Conservation (phyloP, 192 early-diverging fungal species). For the Bifiguratus adelaidae region DNA sequence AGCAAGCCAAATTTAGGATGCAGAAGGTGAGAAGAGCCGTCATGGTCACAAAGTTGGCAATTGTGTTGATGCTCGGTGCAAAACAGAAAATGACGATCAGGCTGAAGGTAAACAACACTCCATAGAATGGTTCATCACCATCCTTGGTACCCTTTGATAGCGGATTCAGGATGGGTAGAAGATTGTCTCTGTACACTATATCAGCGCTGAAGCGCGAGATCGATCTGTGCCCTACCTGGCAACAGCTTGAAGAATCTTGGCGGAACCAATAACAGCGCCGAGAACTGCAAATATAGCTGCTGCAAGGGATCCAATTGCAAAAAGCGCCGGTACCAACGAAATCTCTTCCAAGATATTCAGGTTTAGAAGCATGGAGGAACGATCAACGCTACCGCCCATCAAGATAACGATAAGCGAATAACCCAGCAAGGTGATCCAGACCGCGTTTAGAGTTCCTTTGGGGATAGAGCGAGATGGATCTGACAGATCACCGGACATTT, state of each 20-base stretch:
- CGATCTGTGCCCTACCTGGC: too few relatives aligned
- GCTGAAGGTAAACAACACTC: slow-evolving; percentile 26
- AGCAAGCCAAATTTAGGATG: slow-evolving; percentile 54
- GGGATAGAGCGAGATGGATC: slow-evolving; percentile 60
- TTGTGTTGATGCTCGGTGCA: slow-evolving; percentile 48
- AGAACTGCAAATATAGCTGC: slow-evolving; percentile 51
- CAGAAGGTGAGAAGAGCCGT: slow-evolving; percentile 51
- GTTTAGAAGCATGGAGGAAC: slow-evolving; percentile 43
- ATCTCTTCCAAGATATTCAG: slow-evolving; percentile 57
- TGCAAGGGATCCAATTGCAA: slow-evolving; percentile 44
- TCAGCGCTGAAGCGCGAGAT: too few relatives aligned
- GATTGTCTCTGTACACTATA: slow-evolving; percentile 50
- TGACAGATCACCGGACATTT: slow-evolving; percentile 57
- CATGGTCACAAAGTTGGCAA: slow-evolving; percentile 56
- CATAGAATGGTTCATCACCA: slow-evolving; percentile 24
- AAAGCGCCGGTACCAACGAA: slow-evolving; percentile 35
- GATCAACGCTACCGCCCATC: slow-evolving; percentile 46
- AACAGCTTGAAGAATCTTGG: slow-evolving; percentile 57
- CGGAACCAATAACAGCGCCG: slow-evolving; percentile 44
- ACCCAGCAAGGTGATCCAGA: slow-evolving; percentile 38
- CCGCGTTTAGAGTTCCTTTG: slow-evolving; percentile 50
- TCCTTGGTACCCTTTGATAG: slow-evolving; percentile 23
- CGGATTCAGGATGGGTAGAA: slow-evolving; percentile 34
- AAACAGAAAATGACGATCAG: slow-evolving; percentile 45
- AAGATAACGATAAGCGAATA: slow-evolving; percentile 40